phyloP scores from a whole-genome alignment of 176 grass and related monocot species.

The Neostapfia colusana region DNA sequence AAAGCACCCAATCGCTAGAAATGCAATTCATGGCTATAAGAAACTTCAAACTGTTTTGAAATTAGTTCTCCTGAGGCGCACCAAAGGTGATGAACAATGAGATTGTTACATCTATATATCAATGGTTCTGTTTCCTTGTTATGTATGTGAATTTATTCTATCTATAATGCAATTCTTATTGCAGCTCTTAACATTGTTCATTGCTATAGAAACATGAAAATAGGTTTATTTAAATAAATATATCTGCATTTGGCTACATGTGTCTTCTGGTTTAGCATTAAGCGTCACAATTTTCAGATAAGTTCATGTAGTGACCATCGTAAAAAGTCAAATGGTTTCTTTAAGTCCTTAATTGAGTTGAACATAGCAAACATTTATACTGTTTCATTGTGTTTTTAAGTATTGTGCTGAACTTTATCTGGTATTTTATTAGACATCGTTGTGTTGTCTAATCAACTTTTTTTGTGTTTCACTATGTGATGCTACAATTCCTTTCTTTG shows the following conservation, averaged over 20 bases:
- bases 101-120: conserved; percentile 15
- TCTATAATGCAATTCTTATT: conserved; percentile 18
- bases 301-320: neutral
- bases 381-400: conserved; percentile 25
- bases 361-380: neutral
- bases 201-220: conserved; percentile 20
- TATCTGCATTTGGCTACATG: conserved; percentile 8
- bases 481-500: conserved; percentile 1
- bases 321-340: conserved; percentile 6
- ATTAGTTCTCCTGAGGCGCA: conserved; percentile 82
- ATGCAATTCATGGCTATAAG: conserved; percentile 75
- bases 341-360: neutral
- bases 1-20: conserved; percentile 83
- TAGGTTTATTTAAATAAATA: conserved; percentile 14
- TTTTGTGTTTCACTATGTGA: conserved; percentile 21
- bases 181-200: neutral
- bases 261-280: conserved; percentile 7
- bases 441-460: neutral
- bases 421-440: conserved; percentile 1
- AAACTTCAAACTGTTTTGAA: conserved; percentile 92
- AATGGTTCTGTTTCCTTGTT: neutral
- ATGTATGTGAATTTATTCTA: conserved; percentile 6
- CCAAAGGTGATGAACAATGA: conserved; percentile 73
- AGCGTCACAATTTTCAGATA: neutral
- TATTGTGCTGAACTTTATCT: conserved; percentile 13